Percentiles rank a stretch among this genome's conserved stretches.
Conservation (phyloP, 2,329 filamentous ascomycete genomes). For the Talaromyces piceae region DNA sequence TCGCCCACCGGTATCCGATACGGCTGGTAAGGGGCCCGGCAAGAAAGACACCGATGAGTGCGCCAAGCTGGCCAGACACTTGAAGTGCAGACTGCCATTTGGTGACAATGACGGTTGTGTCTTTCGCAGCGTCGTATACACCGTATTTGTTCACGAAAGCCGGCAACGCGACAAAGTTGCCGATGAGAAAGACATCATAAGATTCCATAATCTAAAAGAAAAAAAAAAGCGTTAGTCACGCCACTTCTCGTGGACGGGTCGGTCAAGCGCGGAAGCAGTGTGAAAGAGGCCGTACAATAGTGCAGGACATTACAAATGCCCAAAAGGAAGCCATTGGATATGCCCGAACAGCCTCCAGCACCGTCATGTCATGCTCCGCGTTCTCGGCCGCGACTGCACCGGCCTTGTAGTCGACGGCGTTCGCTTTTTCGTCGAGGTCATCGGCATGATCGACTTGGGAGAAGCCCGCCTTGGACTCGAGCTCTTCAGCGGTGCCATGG, state of each 20-base stretch:
- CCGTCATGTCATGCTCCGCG: not conserved
- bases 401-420: not conserved
- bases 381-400: not conserved
- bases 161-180: not conserved
- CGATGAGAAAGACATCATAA: not conserved
- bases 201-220: not conserved
- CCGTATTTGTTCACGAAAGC: not conserved
- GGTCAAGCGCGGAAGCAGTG: too few species aligned
- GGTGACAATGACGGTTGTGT: not conserved
- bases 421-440: not conserved
- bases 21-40: conserved; percentile 48
- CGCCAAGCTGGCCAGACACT: conserved; percentile 47
- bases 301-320: not conserved
- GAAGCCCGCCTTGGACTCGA: not conserved
- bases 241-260: not conserved
- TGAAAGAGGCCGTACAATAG: not conserved
- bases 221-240: not conserved
- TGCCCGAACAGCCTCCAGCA: not conserved
- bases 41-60: conserved; percentile 43
- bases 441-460: not conserved
- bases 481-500: not conserved
- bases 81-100: conserved; percentile 54
- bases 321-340: not conserved
- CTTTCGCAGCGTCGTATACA: not conserved
- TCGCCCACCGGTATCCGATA: conserved; percentile 58